Base-by-base conservation (phyloP, 257 asterid genomes). In the Mitragyna speciosa region DNA sequence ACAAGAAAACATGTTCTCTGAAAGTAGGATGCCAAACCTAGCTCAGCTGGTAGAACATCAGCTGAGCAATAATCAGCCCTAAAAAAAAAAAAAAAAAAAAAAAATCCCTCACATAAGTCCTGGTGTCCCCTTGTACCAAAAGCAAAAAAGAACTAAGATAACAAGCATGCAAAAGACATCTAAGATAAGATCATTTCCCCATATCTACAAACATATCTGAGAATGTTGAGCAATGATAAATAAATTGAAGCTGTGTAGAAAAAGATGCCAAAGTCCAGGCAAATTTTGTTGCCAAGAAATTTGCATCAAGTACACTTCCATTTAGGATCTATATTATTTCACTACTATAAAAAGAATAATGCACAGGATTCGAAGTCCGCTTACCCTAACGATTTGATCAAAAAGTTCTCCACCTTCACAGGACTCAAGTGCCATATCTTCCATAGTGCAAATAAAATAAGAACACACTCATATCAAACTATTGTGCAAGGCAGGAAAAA, bases 331-430 rank as follows among this genome's bases (percentile, higher is more conserved):
- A 47, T 15, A 1, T 70, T 15, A 22, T 43, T 56, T 45, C 33
- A 75, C 41, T 1, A 48, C 61, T 68, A 16, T 41, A 12, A n/a
- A 82, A 76, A 67, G 47, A 70, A 66, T 31, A 77, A 78, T 0
- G 43, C 5, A 22, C 26, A 69, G 39, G 79, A 33, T 77, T 52
- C 30, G 48, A 74, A 82, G 66, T 56, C 79, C 43, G 85, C 93
- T 84, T 83, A 94, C 99, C 94, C 98, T 91, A 78, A 92, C 89
- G 83, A 96, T 93, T 86, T 96, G 98, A 85, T 96, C 99, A 64
- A 96, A 96, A 84, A 96, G 98, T 84, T 96, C 98, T 69, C 98
- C 99, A 19, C 99, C 99, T 72, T 96, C 99, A 85, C 99, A 96
- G 20, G 99, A 96, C 83, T 96, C 99, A 30, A 96, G 97, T n/a